A percentile compares a stretch with the other conserved stretches of the same genome.
phyloP scores from a whole-genome alignment of 805 yeast genomes.

The Candida nonsorbophila region DNA sequence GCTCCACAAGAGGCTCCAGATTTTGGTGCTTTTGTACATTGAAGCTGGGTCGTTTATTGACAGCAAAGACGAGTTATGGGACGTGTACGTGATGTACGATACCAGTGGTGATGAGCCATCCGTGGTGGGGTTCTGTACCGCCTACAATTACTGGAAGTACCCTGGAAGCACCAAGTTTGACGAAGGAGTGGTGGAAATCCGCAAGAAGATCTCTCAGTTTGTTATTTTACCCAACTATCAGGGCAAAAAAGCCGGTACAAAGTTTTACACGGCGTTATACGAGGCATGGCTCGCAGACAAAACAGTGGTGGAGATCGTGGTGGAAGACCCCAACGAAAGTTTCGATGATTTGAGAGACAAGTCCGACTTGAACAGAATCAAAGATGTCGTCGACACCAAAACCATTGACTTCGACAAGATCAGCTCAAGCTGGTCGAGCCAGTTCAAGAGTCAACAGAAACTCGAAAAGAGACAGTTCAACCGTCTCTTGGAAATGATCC shows the following conservation, averaged over 20 bases:
- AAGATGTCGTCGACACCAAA: constrained; percentile 14
- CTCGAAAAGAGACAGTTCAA: constrained; percentile 75
- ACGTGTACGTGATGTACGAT: constrained; percentile 51
- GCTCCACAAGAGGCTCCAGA: constrained; percentile 66
- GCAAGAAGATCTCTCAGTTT: constrained; percentile 85
- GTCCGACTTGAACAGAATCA: constrained; percentile 51
- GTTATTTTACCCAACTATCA: constrained; percentile 83
- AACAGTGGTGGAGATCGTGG: constrained; percentile 64
- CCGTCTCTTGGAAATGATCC: constrained; percentile 71
- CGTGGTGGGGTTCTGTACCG: constrained; percentile 78
- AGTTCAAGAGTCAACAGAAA: constrained; percentile 41
- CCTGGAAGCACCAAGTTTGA: constrained; percentile 52
- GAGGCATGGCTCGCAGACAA: constrained; percentile 51
- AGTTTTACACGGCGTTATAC: constrained; percentile 53
- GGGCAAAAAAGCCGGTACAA: constrained; percentile 63
- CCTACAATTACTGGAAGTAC: constrained; percentile 79
- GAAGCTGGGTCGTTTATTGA: constrained; percentile 94
- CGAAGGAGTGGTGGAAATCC: constrained; percentile 25
- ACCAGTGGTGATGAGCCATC: constrained; percentile 22
- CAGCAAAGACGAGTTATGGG: constrained; percentile 73
- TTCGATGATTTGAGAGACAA: constrained; percentile 90
- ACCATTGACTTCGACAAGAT: constrained; percentile 12
- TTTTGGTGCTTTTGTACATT: constrained; percentile 76
- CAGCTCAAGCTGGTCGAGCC: constrained; percentile 33
- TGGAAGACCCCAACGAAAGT: constrained; percentile 91